A percentile compares a stretch with the other conserved stretches of the same genome.
Conservation (phyloP, 176 grass and related monocot genomes). For the Rhynchospora pubera region DNA sequence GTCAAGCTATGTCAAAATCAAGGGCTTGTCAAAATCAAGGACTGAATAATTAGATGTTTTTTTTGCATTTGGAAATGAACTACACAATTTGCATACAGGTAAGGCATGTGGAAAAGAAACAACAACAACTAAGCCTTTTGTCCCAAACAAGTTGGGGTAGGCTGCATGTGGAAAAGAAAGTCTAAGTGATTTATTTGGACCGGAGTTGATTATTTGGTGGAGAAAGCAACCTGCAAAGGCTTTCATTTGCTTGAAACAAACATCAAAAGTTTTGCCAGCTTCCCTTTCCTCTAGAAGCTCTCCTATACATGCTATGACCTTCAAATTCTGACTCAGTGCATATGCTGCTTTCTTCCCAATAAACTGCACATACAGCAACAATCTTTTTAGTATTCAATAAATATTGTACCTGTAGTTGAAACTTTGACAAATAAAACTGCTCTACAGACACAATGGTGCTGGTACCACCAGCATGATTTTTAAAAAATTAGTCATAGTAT, state of each 20-base stretch:
- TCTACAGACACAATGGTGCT: not conserved
- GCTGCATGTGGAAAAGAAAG: slow-evolving; percentile 6
- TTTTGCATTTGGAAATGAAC: not conserved
- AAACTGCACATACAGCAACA: slow-evolving; percentile 45
- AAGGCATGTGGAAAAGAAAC: slow-evolving; percentile 6
- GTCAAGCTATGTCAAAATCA: not conserved
- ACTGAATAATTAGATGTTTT: too few relatives aligned
- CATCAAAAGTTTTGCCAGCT: slow-evolving; percentile 94
- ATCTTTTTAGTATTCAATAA: not conserved
- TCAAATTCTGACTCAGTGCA: slow-evolving; percentile 95
- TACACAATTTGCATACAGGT: not conserved
- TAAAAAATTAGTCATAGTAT: not conserved
- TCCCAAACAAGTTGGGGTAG: too few relatives aligned
- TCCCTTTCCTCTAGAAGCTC: slow-evolving; percentile 97
- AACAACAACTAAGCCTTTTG: too few relatives aligned
- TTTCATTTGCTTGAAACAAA: slow-evolving; percentile 93
- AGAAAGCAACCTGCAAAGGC: slow-evolving; percentile 60
- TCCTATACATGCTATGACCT: slow-evolving; percentile 95
- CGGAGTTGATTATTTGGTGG: not conserved
- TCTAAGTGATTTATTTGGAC: not conserved
- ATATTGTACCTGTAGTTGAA: not conserved
- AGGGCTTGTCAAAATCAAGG: too few relatives aligned
- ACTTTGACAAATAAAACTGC: not conserved
- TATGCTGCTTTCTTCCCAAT: slow-evolving; percentile 95
- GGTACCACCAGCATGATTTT: not conserved